phyloP scores from a whole-genome alignment of 1,284 basidiomycete species.

The Rhodotorula sp. region DNA sequence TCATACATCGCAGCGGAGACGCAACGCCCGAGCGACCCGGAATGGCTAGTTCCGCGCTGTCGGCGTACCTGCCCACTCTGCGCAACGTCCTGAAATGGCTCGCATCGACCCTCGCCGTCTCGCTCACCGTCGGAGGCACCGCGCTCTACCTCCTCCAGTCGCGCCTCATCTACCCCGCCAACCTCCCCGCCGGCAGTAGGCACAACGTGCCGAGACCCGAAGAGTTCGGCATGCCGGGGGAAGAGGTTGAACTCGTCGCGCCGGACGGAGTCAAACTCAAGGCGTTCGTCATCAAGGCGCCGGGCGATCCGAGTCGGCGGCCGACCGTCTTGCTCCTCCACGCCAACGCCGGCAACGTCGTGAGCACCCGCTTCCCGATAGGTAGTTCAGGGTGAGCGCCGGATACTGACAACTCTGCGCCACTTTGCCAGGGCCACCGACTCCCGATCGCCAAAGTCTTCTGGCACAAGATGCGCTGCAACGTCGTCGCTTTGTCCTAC shows the following conservation, averaged over 20 bases:
- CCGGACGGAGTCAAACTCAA: constrained; percentile 62
- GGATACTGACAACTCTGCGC: not conserved
- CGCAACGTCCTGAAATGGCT: constrained; percentile 21
- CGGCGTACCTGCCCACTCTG: constrained; percentile 1
- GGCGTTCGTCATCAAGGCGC: constrained; percentile 60
- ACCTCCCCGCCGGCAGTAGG: constrained; percentile 72
- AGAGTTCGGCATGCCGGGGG: constrained; percentile 66
- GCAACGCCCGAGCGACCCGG: too few relatives aligned
- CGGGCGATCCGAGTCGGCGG: constrained; percentile 45
- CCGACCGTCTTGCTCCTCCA: constrained; percentile 89
- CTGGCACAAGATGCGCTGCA: constrained; percentile 76
- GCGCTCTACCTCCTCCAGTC: constrained; percentile 62
- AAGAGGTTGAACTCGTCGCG: constrained; percentile 67
- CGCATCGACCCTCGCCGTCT: constrained; percentile 7
- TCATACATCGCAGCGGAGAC: too few relatives aligned
- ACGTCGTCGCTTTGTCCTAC: constrained; percentile 85
- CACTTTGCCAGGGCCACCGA: constrained; percentile 60
- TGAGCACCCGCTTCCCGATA: constrained; percentile 9
- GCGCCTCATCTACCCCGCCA: constrained; percentile 82
- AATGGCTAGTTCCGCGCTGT: not conserved
- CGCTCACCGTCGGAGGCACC: constrained; percentile 8
- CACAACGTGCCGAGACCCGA: constrained; percentile 71
- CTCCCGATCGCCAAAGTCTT: constrained; percentile 86
- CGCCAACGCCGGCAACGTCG: constrained; percentile 74
- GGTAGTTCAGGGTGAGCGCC: not conserved